phyloP scores from a whole-genome alignment of 2,329 filamentous ascomycete genomes.

The Sclerotinia sclerotiorum region DNA sequence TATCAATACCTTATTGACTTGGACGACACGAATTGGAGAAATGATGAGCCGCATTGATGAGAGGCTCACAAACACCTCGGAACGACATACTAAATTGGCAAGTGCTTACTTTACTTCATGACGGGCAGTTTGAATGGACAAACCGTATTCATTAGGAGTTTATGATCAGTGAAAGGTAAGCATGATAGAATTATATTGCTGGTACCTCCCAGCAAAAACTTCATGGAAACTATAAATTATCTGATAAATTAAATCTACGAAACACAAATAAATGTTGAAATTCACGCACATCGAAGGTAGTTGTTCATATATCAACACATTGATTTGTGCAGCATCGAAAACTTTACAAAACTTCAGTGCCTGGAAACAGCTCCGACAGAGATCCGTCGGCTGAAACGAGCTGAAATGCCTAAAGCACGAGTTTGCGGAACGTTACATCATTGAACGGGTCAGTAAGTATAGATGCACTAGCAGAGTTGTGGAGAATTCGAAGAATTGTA shows the following conservation, averaged over 20 bases:
- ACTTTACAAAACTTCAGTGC: background rate
- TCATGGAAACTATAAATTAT: background rate
- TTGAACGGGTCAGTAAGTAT: background rate
- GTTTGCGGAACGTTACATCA: background rate
- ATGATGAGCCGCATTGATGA: background rate
- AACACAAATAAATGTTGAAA: background rate
- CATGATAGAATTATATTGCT: background rate
- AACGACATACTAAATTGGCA: background rate
- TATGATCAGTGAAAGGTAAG: background rate
- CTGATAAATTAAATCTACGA: too few species aligned
- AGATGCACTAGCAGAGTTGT: background rate
- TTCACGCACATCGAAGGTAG: background rate
- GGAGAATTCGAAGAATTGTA: background rate
- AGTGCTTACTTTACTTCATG: background rate
- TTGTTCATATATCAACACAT: background rate
- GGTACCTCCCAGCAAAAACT: background rate
- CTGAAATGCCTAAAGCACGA: background rate
- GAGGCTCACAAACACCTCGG: background rate
- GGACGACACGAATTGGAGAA: too few species aligned
- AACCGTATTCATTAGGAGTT: background rate
- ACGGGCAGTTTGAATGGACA: background rate
- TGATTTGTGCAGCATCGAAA: background rate
- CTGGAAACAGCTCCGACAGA: background rate
- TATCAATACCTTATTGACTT: too few species aligned
- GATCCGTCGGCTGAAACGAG: background rate